Evolutionary conservation across 768 basidiomycete species (phyloP), one percentile per base, ranked within the genome.

Genomic region (Tricholoma saponaceum): DNA sequence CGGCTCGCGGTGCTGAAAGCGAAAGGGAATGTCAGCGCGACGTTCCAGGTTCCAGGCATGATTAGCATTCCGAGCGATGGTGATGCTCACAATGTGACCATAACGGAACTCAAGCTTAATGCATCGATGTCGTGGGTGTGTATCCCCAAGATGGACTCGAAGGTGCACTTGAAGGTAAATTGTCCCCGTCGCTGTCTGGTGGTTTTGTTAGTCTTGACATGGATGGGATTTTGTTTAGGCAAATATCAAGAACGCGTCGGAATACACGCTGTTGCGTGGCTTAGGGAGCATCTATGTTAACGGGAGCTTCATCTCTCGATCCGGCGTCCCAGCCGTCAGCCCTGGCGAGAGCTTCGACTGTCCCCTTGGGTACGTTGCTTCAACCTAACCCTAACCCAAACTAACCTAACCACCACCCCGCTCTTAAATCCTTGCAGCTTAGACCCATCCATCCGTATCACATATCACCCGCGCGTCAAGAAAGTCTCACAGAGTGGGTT

Each of bases 381-480:
- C 28, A 5, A 14, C 26, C 13, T n/a, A n/a, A n/a, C 12, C 28
- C 23, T 51, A 3, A 14, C 7, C 41, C 10, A 18, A 43, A 5
- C 22, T 16, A 43, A 43, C 16, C 25, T n/a, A n/a, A n/a, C n/a
- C n/a, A n/a, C n/a, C n/a, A n/a, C n/a, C n/a, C n/a, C n/a, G n/a
- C n/a, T n/a, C n/a, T 18, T 25, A 35, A 37, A 37, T 13, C 26
- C n/a, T 39, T 5, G 30, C 41, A 78, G 76, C 4, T 50, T 77
- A n/a, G 77, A 76, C 59, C 72, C 74, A 2, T 74, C 77, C 22
- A 69, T 78, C 60, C 68, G 73, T 28, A 64, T 76, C 4, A 75
- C 72, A 4, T 77, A 76, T 61, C 74, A 74, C 43, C 76, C 76
- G 1, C 65, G 62, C 13, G 64, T 60, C 54, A 74, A 73, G 59